Evolutionary conservation across 2,329 filamentous ascomycete species (phyloP), one percentile per base, ranked within the genome.

Genomic region (Monosporascus ibericus): DNA sequence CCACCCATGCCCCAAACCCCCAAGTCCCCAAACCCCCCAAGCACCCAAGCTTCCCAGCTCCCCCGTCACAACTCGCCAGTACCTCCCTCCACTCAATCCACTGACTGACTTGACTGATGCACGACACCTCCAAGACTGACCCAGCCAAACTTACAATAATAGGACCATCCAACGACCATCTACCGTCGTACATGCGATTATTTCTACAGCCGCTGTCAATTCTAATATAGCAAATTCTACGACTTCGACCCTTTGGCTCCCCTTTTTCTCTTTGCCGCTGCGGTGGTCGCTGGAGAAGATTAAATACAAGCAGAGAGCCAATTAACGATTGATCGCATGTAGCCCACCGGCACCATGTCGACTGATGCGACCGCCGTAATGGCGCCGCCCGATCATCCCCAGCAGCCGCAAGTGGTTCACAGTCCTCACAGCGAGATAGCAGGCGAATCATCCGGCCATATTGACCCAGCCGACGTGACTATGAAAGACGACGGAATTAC

Each of bases 321-420:
- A 46, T 46, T 58, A 55, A 57, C 47, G 54, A 50, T 60, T 60
- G 65, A 58, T 70, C 73, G 72, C 72, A 75, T 75, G 73, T 74
- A 75, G 73, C 63, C 57, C 65, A 51, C 38, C 63, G 65, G 58
- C 64, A 70, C 66, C 71, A 82, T 82, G 79, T 78, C 78, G 71
- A 76, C 72, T 70, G 73, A 79, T 75, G 75, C 74, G 73, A 75
- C 72, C 72, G 72, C 75, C 72, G 75, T 70, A 68, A 63, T 68
- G 66, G 71, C 70, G 70, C 67, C 72, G 68, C 66, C 61, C 60
- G 64, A 66, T 62, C 53, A 51, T 53, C 51, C 48, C 58, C 49
- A 55, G 50, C 52, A 48, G 59, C 52, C 48, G 40, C 48, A 37
- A 51, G 48, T 50, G 60, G 63, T 44, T 22, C 60, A 40, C 50